A percentile compares a stretch with the other conserved stretches of the same genome.
phyloP scores from a whole-genome alignment of 1,139 yeast genomes.

The Yamadazyma buinensis region DNA sequence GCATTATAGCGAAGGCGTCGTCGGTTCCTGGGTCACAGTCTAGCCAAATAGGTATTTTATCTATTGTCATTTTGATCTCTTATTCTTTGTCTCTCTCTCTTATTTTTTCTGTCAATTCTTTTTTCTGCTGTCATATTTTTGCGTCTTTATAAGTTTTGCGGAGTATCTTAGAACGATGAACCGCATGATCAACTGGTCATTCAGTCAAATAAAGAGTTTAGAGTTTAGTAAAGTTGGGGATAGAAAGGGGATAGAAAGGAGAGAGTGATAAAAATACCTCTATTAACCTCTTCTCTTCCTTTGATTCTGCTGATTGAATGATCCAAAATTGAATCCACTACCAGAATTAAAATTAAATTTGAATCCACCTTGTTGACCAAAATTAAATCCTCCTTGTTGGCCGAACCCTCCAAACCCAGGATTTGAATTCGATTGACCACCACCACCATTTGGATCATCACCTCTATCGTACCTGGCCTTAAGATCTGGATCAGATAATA shows the following conservation, averaged over 20 bases:
- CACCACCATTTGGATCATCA: conserved; percentile 48
- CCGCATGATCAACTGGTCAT: no score
- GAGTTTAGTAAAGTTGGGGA: no score
- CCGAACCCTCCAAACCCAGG: no score
- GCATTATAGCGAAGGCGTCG: conserved; percentile 73
- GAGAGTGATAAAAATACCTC: background rate
- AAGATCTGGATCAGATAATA: conserved; percentile 62
- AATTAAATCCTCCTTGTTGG: conserved; percentile 17
- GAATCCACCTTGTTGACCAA: conserved; percentile 12
- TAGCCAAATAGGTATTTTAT: conserved; percentile 65
- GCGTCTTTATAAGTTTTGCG: no score
- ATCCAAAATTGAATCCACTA: conserved; percentile 9
- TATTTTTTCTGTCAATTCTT: conserved; percentile 1
- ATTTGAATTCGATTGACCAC: conserved; percentile 4
- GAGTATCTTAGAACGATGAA: no score
- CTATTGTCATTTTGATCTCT: conserved; percentile 11
- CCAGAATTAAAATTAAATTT: conserved; percentile 17
- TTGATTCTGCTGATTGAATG: conserved; percentile 10
- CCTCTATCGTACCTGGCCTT: conserved; percentile 68
- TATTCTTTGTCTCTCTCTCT: no score
- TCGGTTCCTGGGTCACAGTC: conserved; percentile 95
- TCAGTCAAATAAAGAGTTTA: no score
- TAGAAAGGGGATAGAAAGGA: no score
- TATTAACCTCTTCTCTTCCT: conserved; percentile 4
- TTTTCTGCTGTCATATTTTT: no score